Conservation (phyloP, 2,329 filamentous ascomycete genomes). For the Colletotrichum musicola region DNA sequence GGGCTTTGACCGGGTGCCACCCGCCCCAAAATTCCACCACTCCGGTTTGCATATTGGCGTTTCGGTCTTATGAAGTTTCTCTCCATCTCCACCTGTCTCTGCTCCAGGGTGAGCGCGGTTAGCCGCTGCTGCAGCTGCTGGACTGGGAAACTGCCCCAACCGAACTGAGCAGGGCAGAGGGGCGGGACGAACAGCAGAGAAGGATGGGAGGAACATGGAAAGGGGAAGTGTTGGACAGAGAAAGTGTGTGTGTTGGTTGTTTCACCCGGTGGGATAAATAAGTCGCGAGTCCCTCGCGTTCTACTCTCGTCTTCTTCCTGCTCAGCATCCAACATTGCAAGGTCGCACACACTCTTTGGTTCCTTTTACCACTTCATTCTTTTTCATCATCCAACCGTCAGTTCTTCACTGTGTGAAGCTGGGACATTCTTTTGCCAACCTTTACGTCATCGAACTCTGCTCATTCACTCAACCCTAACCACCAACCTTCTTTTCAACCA, state of each 20-base stretch:
- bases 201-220: neutral
- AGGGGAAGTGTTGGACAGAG: neutral
- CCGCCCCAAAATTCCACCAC: conserved; percentile 26
- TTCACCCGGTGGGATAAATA: conserved; percentile 26
- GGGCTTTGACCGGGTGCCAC: conserved; percentile 29
- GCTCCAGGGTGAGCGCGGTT: conserved; percentile 23
- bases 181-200: too few relatives aligned
- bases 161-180: too few relatives aligned
- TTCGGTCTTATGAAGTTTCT: conserved; percentile 33
- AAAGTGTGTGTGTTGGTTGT: neutral
- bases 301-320: neutral
- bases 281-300: conserved; percentile 5
- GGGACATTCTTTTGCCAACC: conserved; percentile 39
- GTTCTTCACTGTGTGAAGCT: conserved; percentile 41
- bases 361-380: conserved; percentile 35
- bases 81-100: conserved; percentile 10
- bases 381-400: conserved; percentile 30
- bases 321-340: conserved; percentile 36
- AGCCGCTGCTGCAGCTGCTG: neutral
- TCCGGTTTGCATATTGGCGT: conserved; percentile 34
- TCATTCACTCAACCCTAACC: conserved; percentile 22
- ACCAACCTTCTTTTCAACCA: neutral
- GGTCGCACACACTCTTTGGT: conserved; percentile 36
- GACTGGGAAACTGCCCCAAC: too few relatives aligned
- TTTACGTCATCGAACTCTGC: conserved; percentile 29